Evolutionary conservation across 2,329 filamentous ascomycete genomes (phyloP), one percentile per base, ranked within the genome.

Genomic region (Tolypocladium ovalisporum): DNA sequence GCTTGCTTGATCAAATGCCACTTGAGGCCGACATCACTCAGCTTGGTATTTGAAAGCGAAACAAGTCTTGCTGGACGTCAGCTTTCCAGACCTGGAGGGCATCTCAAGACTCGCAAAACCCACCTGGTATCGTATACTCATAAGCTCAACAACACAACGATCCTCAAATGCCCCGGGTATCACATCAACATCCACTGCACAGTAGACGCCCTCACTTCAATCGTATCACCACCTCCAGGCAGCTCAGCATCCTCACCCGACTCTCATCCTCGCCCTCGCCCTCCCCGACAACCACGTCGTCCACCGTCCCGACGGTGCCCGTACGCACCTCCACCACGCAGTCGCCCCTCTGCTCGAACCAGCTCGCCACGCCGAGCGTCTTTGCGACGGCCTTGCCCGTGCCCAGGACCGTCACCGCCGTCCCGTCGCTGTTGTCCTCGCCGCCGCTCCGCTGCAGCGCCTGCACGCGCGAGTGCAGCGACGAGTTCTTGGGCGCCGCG

Each of bases 311-410:
- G 19, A 87, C 75, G 54, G 79, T 88, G 57, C 81, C 79, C 52
- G 86, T 89, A 67, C 77, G 75, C 55, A 89, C 65, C 63, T 75
- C 72, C 1, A 90, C 83, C 6, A 70, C 66, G 61, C 82, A 85
- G 60, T 83, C 82, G 15, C 70, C 74, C 68, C 86, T 79, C 56
- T 81, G 76, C 68, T 83, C 79, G 62, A 90, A 89, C 76, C 82
- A 87, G 37, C 80, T 69, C 0, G 82, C 87, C 7, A 90, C 69
- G 32, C 80, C 75, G 58, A 88, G 69, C 1, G 81, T 81, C 69
- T 83, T 84, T 60, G 80, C 75, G 35, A 90, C 84, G 9, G 87
- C 87, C 62, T 79, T 80, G 1, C 87, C 87, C 0, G 85, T 86
- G 9, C 82, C 87, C 56, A 86, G 77, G 2, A 89, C 68, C 17